phyloP scores from a whole-genome alignment of 441 rosid genomes.

The Kokia cookei region DNA sequence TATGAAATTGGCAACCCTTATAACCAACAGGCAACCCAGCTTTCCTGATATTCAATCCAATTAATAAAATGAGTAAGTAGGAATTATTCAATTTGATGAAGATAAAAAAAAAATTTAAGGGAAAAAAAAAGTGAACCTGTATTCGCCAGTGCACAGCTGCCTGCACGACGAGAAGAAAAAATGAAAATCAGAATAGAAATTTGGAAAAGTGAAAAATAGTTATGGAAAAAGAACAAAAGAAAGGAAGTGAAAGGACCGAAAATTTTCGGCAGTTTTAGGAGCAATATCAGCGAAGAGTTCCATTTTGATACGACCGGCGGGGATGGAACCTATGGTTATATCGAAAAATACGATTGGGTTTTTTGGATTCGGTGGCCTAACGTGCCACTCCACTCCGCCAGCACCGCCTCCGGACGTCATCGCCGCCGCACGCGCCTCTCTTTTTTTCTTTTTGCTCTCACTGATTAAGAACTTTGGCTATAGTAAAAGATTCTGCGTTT shows the following conservation, averaged over 20 bases:
- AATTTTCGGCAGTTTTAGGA: conserved; percentile 92
- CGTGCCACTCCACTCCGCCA: conserved; percentile 89
- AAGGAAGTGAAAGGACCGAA: conserved; percentile 35
- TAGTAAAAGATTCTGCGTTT: not conserved
- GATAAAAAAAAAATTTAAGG: not conserved
- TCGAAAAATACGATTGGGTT: conserved; percentile 94
- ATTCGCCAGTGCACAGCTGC: conserved; percentile 97
- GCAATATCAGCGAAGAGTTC: conserved; percentile 94
- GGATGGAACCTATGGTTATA: conserved; percentile 80
- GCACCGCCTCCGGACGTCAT: conserved; percentile 55
- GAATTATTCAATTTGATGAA: not conserved
- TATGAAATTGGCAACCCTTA: conserved; percentile 88
- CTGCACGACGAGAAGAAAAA: conserved; percentile 27
- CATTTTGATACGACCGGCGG: conserved; percentile 95
- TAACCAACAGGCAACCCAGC: conserved; percentile 88
- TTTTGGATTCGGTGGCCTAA: conserved; percentile 92
- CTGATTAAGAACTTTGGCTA: not conserved
- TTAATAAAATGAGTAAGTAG: not conserved
- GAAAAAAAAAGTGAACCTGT: conserved; percentile 39
- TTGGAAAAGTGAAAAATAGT: not conserved
- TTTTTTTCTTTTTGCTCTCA: not conserved
- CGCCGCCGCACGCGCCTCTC: conserved; percentile 3
- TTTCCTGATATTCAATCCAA: conserved; percentile 47
- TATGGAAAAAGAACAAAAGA: not conserved
- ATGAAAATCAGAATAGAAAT: not conserved